Evolutionary conservation across 345 rosid species (phyloP).

Genomic region (Ceriops zippeliana): DNA sequence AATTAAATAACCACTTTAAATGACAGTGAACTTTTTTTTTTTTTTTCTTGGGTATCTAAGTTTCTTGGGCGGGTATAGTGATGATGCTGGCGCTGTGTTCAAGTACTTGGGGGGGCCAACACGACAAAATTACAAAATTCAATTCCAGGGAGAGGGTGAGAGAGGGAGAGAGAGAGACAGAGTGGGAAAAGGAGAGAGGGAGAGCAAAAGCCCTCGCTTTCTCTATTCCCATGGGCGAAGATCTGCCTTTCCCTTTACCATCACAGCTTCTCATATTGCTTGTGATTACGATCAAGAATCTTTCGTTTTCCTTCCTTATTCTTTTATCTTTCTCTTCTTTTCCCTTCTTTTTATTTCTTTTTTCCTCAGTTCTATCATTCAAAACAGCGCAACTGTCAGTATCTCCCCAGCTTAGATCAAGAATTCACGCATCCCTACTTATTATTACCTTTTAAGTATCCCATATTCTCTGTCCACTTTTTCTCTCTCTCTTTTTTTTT

Average conservation of each 20-base stretch:
- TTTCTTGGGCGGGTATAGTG: not conserved
- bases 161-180: slow-evolving; percentile 1
- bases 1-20: too few species aligned
- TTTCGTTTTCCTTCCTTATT: slow-evolving; percentile 18
- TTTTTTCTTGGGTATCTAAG: not conserved
- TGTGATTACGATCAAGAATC: slow-evolving; percentile 52
- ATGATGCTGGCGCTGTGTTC: slow-evolving; percentile 24
- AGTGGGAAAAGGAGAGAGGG: slow-evolving; percentile 24
- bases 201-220: slow-evolving; percentile 49
- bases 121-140: slow-evolving; percentile 10
- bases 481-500: too few species aligned
- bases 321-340: not conserved
- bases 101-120: slow-evolving; percentile 8
- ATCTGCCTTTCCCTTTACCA: slow-evolving; percentile 36
- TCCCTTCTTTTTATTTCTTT: slow-evolving; percentile 6
- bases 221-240: slow-evolving; percentile 53
- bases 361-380: slow-evolving; percentile 2
- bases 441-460: slow-evolving; percentile 23
- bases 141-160: slow-evolving; percentile 13
- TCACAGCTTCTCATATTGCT: slow-evolving; percentile 34
- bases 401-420: slow-evolving; percentile 21
- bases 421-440: slow-evolving; percentile 39
- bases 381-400: slow-evolving; percentile 15
- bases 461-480: not conserved
- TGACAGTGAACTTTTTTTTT: too few species aligned